Conservation (phyloP, 192 early-diverging fungal genomes). For the Linnemannia zychae region DNA sequence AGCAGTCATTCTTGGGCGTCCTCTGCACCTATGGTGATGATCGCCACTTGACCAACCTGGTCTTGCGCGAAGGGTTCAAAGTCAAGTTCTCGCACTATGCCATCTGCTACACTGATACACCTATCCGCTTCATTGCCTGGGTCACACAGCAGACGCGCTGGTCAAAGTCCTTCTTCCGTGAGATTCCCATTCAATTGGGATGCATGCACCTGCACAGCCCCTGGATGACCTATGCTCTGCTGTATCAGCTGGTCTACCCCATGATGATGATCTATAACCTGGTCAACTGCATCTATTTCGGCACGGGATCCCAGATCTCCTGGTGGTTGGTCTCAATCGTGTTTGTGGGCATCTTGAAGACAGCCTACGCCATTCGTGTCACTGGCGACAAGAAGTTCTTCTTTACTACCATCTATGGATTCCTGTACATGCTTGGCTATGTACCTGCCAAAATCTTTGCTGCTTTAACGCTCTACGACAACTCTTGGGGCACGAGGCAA, state of each 20-base stretch:
- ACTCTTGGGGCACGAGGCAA: slow-evolving; percentile 69
- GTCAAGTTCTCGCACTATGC: slow-evolving; percentile 71
- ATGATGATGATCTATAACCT: slow-evolving; percentile 71
- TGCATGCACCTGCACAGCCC: slow-evolving; percentile 67
- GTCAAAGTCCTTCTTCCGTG: slow-evolving; percentile 75
- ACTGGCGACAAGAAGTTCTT: slow-evolving; percentile 58
- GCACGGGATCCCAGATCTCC: slow-evolving; percentile 42
- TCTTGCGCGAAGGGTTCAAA: slow-evolving; percentile 60
- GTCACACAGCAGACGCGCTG: slow-evolving; percentile 75
- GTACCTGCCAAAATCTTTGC: slow-evolving; percentile 73
- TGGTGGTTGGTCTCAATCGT: slow-evolving; percentile 63
- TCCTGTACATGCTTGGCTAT: slow-evolving; percentile 67
- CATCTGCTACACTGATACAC: slow-evolving; percentile 73
- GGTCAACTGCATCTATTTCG: slow-evolving; percentile 57
- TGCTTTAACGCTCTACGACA: slow-evolving; percentile 68
- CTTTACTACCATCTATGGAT: slow-evolving; percentile 62
- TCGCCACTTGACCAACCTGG: slow-evolving; percentile 71
- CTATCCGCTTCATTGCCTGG: slow-evolving; percentile 68
- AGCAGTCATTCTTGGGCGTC: slow-evolving; percentile 67
- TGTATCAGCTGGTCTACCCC: slow-evolving; percentile 72
- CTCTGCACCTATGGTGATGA: slow-evolving; percentile 78
- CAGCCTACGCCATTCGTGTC: slow-evolving; percentile 56
- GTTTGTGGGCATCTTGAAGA: slow-evolving; percentile 63
- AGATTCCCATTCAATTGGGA: slow-evolving; percentile 62
- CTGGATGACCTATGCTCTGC: slow-evolving; percentile 72